phyloP scores from a whole-genome alignment of 176 grass and related monocot genomes.

The Carex scoparia region DNA sequence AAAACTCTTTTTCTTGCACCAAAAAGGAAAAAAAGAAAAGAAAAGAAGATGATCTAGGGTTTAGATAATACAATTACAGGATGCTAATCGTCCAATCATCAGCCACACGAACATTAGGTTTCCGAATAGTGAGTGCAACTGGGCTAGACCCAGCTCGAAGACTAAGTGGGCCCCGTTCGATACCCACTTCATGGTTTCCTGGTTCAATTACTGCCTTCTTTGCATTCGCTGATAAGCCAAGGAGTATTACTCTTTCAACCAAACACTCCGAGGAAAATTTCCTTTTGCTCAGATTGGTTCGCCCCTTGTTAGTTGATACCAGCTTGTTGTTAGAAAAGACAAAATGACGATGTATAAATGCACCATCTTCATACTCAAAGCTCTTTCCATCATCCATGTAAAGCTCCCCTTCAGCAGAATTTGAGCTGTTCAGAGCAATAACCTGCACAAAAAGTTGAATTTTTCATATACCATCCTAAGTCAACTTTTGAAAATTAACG shows the following conservation, averaged over 20 bases:
- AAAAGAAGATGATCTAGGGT: neutral
- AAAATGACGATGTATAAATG: slow-evolving; percentile 80
- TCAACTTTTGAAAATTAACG: neutral
- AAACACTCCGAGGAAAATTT: slow-evolving; percentile 62
- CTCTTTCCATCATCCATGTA: slow-evolving; percentile 93
- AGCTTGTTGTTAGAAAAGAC: slow-evolving; percentile 71
- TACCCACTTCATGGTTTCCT: slow-evolving; percentile 53
- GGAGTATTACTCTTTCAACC: slow-evolving; percentile 74
- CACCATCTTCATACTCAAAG: slow-evolving; percentile 74
- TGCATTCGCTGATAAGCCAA: slow-evolving; percentile 54
- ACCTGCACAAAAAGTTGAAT: slow-evolving; percentile 42
- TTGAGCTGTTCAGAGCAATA: slow-evolving; percentile 74
- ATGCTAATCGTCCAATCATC: slow-evolving; percentile 82
- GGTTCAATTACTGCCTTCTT: slow-evolving; percentile 80
- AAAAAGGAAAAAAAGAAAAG: neutral
- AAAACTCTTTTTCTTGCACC: neutral
- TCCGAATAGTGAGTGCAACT: slow-evolving; percentile 60
- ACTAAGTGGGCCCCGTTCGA: slow-evolving; percentile 64
- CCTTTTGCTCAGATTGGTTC: slow-evolving; percentile 33
- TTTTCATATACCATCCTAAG: neutral
- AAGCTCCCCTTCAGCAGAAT: slow-evolving; percentile 83
- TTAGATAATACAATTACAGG: neutral
- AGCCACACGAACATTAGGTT: slow-evolving; percentile 55
- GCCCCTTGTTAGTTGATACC: slow-evolving; percentile 49
- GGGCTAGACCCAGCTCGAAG: slow-evolving; percentile 47